phyloP scores from a whole-genome alignment of 2,329 filamentous ascomycete species.

The Fusarium mexicanum region DNA sequence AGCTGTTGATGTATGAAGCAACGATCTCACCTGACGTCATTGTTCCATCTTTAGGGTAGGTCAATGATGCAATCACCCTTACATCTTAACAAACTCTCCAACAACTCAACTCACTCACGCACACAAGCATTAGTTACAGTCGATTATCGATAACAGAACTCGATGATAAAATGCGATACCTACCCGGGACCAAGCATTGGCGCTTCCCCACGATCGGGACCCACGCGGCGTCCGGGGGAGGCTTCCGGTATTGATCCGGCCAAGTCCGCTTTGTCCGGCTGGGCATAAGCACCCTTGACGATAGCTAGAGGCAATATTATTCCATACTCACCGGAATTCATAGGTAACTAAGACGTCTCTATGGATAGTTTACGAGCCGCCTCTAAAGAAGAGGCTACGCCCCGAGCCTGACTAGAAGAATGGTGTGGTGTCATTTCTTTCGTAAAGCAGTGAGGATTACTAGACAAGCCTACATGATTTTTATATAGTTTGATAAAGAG shows the following conservation, averaged over 20 bases:
- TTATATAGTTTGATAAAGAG: neutral
- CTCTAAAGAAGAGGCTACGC: rapidly evolving
- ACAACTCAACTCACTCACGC: neutral
- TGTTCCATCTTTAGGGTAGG: neutral
- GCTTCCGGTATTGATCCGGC: neutral
- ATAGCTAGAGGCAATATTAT: neutral
- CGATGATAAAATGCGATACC: neutral
- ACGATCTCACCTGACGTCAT: neutral
- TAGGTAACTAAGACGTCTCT: neutral
- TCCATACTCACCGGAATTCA: rapidly evolving
- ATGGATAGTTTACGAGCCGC: neutral
- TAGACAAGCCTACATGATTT: rapidly evolving
- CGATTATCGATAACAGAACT: neutral
- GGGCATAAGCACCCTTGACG: neutral
- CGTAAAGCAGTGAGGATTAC: neutral
- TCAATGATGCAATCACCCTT: neutral
- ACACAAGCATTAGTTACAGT: too few relatives aligned
- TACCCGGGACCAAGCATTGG: neutral
- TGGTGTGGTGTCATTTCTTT: neutral
- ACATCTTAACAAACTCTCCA: neutral
- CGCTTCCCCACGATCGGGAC: neutral
- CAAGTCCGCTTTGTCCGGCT: neutral
- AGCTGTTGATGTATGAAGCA: neutral
- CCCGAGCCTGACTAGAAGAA: rapidly evolving
- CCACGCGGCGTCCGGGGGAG: neutral